Conservation (phyloP, 2,329 filamentous ascomycete species). For the Colletotrichum agaves region DNA sequence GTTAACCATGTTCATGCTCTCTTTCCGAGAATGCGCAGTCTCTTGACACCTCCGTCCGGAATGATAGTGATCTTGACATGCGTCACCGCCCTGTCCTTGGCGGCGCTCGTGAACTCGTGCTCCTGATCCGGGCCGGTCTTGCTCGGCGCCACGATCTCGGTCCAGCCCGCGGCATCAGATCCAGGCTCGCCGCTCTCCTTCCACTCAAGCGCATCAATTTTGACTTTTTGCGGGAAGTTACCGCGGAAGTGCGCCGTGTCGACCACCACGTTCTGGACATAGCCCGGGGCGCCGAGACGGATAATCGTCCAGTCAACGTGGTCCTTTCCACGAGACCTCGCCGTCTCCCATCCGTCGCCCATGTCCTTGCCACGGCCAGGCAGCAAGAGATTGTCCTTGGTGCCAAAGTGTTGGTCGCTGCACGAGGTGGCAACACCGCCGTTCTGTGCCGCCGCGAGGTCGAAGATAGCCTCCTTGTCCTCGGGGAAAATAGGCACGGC, state of each 20-base stretch:
- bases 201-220: constrained; percentile 71
- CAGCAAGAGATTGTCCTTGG: constrained; percentile 82
- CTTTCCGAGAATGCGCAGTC: constrained; percentile 80
- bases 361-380: constrained; percentile 84
- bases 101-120: constrained; percentile 70
- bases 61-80: constrained; percentile 94
- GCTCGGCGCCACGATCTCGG: constrained; percentile 71
- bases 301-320: constrained; percentile 88
- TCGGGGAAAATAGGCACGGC: constrained; percentile 81
- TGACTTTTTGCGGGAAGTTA: constrained; percentile 83
- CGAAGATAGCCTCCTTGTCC: constrained; percentile 72
- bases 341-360: constrained; percentile 90
- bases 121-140: constrained; percentile 79
- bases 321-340: constrained; percentile 74
- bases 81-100: constrained; percentile 72
- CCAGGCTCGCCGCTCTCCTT: constrained; percentile 63
- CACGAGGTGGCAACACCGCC: constrained; percentile 80
- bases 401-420: constrained; percentile 87
- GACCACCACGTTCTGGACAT: constrained; percentile 74
- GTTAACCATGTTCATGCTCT: constrained; percentile 47
- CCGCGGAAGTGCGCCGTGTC: constrained; percentile 87
- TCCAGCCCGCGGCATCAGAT: constrained; percentile 70
- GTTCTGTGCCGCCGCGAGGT: constrained; percentile 82
- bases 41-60: constrained; percentile 92
- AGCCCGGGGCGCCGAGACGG: constrained; percentile 73